Evolutionary conservation across 495 filamentous ascomycete genomes (phyloP).

Genomic region (Trichoderma erinaceum): DNA sequence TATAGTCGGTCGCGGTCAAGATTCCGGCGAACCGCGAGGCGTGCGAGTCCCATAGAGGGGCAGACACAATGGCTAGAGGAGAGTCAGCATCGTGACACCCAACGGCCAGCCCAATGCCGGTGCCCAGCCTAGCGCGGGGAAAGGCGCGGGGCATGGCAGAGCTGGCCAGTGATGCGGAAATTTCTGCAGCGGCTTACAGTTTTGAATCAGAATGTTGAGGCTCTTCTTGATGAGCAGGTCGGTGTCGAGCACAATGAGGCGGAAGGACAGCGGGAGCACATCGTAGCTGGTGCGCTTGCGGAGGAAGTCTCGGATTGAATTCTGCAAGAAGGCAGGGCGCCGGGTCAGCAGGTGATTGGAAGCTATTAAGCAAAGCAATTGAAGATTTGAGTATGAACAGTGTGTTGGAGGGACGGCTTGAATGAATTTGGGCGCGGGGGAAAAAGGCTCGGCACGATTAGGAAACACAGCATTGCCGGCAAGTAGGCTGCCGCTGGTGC

Average conservation of each 20-base stretch:
- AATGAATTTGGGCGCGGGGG: too few species aligned
- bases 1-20: conserved; percentile 92
- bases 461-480: too few species aligned
- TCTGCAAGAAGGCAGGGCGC: conserved; percentile 41
- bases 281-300: conserved; percentile 97
- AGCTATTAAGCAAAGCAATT: neutral
- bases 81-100: conserved; percentile 14
- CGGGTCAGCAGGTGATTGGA: neutral
- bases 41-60: conserved; percentile 94
- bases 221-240: conserved; percentile 94
- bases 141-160: neutral
- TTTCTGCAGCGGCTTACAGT: conserved; percentile 54
- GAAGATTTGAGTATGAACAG: neutral
- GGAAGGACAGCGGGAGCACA: conserved; percentile 94
- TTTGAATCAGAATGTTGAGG: conserved; percentile 91
- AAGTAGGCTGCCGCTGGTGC: conserved; percentile 18
- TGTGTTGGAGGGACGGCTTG: neutral
- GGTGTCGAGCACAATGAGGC: conserved; percentile 93
- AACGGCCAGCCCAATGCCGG: conserved; percentile 14
- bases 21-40: conserved; percentile 90
- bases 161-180: neutral
- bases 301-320: conserved; percentile 89
- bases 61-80: conserved; percentile 85
- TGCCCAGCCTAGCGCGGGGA: conserved; percentile 16
- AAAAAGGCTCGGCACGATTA: too few species aligned